Base-by-base conservation (phyloP, 441 rosid species). In the Corymbia calophylla region DNA sequence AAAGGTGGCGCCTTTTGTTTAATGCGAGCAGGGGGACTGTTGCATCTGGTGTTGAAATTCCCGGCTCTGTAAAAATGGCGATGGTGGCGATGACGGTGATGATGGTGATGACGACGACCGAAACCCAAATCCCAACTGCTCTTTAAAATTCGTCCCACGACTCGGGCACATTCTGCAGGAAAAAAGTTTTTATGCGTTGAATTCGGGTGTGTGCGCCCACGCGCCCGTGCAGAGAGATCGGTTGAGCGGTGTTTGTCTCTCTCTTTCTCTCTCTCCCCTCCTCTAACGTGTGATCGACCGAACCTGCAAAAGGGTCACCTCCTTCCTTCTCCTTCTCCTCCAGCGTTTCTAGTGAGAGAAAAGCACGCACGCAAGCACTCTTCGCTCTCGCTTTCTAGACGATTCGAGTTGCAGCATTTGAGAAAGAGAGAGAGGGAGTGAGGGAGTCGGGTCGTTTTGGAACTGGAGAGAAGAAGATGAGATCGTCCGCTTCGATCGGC, bases 211-310 rank as follows among this genome's bases (percentile, higher is more conserved):
- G 62, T 89, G 10, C 35, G 9, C 54, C 53, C 60, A 58, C 60
- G 87, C 60, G 87, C 60, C 64, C 87, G 66, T 53, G 87, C 64
- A 1, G 87, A n/a, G 62, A 87, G 88, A 92, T 96, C 95, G 91
- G 98, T 95, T 96, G 97, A 94, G 96, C 92, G 93, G 97, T 93
- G 95, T 94, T 94, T 94, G 91, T 95, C 94, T 93, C 92, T 70
- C 27, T 25, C 55, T 56, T 53, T 19, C 66, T 87, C 81, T 82
- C 35, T 66, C 85, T 58, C 84, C 21, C 82, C 44, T 80, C 49
- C 84, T 77, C 53, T 44, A 77, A 44, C 84, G 84, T 77, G 84
- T 77, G 84, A 77, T 23, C 84, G 84, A 77, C 48, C 84, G 48
- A 77, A 77, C 51, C 84, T 44, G 17, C 84, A 77, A 13, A 77